Percentiles rank a stretch among this genome's conserved stretches.
phyloP scores from a whole-genome alignment of 169 alveolate species.

The Plasmodium blacklocki region DNA sequence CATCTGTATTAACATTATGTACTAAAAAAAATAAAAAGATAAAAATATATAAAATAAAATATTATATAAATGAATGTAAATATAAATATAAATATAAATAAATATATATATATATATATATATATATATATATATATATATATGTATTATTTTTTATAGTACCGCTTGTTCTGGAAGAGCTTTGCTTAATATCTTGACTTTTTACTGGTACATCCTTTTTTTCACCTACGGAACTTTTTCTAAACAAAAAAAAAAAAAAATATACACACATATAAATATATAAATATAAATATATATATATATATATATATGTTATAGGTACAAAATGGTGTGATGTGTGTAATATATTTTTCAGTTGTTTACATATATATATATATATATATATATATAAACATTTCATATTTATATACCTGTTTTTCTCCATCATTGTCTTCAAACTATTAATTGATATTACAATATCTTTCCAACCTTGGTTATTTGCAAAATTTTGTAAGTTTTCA shows the following conservation, averaged over 20 bases:
- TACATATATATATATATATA: too few species aligned
- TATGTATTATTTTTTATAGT: background rate
- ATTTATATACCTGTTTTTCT: conserved; percentile 17
- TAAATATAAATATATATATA: too few species aligned
- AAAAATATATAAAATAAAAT: background rate
- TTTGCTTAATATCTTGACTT: conserved; percentile 8
- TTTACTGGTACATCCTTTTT: conserved; percentile 14
- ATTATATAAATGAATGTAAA: background rate
- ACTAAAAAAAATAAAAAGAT: conserved; percentile 24
- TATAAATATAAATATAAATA: background rate
- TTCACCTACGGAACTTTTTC: conserved; percentile 22
- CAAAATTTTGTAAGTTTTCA: conserved; percentile 33
- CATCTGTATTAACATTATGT: conserved; percentile 5
- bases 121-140: background rate
- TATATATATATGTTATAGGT: too few species aligned
- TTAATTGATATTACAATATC: conserved; percentile 52
- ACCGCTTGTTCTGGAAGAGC: conserved; percentile 41
- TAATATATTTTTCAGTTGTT: too few species aligned
- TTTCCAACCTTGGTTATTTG: conserved; percentile 56
- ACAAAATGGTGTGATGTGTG: too few species aligned
- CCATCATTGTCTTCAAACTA: conserved; percentile 56
- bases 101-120: background rate
- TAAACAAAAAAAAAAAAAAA: background rate
- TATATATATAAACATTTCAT: too few species aligned
- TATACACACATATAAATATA: too few species aligned